Evolutionary conservation across 1,139 yeast species (phyloP), one percentile per base, ranked within the genome.

Genomic region (Spencermartinsiella ligniputridi): DNA sequence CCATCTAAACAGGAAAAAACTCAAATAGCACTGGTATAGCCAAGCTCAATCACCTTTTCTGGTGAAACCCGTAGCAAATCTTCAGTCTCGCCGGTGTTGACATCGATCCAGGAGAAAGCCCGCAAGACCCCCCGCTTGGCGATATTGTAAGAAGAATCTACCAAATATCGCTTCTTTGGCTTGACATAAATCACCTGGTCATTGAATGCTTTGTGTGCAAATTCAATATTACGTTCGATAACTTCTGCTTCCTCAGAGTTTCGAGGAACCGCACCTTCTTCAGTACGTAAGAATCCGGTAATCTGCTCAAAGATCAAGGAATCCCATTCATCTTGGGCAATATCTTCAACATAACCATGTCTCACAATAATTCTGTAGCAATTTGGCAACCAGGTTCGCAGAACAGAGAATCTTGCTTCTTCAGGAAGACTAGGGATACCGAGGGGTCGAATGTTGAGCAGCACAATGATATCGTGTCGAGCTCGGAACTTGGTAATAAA

Each of bases 261-360:
- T 11, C 11, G 9, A 6, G 25, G 11, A 6, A 22, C 35, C 35
- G 8, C 15, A 11, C 25, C 9, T 11, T 22, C 13, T 17, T 33
- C 38, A 22, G 37, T 9, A 2, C 13, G 21, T 18, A 44, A 16
- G 33, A 38, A 42, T 9, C 19, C 30, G 18, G 15, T 39, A 12
- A 45, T 34, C 20, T 43, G 46, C 16, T 39, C 44, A 18, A 16
- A 33, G n/a, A 45, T 33, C 8, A 45, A 21, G 30, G 20, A 12
- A 15, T 16, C 33, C 18, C 38, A 20, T 8, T 46, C 48, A 46
- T 64, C 67, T 32, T 72, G 59, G 35, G 49, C 47, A 9, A 69
- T 61, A 18, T 66, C 66, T 48, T 72, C 76, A 70, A 70, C 71
- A 55, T 73, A 74, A 3, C 79, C 79, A 48, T 66, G 71, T 39